Base-by-base conservation (phyloP, 2,329 filamentous ascomycete species). In the Hyphodiscus sp. region DNA sequence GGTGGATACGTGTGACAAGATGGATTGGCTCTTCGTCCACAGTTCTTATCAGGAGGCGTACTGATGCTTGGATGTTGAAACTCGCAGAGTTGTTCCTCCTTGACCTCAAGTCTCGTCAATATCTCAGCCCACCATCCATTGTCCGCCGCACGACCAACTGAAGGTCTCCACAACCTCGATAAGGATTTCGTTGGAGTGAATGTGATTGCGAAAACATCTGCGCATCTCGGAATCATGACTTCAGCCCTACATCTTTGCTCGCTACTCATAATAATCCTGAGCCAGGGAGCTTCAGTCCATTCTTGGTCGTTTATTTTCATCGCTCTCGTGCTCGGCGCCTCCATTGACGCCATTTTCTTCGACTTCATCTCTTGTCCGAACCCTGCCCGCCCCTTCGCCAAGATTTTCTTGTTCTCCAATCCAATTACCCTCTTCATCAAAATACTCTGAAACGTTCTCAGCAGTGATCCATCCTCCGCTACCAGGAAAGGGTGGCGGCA, bases 391-490 rank as follows among this genome's bases (percentile, higher is more conserved):
- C 9, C 85, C 84, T 52, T 83, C 83, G 45, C 85, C 85, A 19
- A 86, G 72, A 52, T 75, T 76, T 7, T 66, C 71, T 1, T 65
- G 69, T 8, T 49, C 59, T 7, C 74, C 80, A 58, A 87, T 86
- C 80, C 86, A 92, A 66, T 92, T 91, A 2, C 89, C 89, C 9
- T 91, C 79, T 57, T 80, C 83, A 63, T 94, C 88, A 69, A 94
- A 88, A 66, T 83, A 95, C 61, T 95, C 81, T 59, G 86, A 77
- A 68, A 95, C 85, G 64, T 96, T 97, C 53, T 96, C 92, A 9
- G 89, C 87, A 16, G 92, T 97, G 66, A 97, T 91, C 88, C 88
- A 92, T 0, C 87, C 87, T 0, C 81, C 81, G 48, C 86, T 89
- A 1, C 87, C 87, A 0, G 87, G 86, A 69, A 87, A 80, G 0